Conservation (phyloP, 257 asterid genomes). For the Salvia miltiorrhiza region DNA sequence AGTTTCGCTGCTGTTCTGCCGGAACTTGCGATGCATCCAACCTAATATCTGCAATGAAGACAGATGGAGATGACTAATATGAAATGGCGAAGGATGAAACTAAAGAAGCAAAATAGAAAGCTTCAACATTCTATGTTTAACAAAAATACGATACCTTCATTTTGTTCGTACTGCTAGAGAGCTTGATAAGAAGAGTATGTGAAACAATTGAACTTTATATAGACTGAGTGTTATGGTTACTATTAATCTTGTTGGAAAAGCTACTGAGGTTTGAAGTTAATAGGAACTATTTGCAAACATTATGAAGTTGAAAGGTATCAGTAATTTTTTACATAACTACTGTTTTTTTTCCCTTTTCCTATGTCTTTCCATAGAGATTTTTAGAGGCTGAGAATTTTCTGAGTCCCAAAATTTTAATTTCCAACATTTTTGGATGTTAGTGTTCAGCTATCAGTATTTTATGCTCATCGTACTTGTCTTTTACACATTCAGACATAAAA, state of each 20-base stretch:
- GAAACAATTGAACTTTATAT: conserved; percentile 30
- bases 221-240: conserved; percentile 19
- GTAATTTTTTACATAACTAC: background rate
- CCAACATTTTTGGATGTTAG: background rate
- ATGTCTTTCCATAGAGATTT: background rate
- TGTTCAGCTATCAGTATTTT: background rate
- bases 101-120: background rate
- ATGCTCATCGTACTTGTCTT: conserved; percentile 10
- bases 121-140: conserved; percentile 8
- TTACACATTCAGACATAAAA: conserved; percentile 1
- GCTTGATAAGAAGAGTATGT: conserved; percentile 27
- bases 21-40: conserved; percentile 96
- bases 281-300: background rate
- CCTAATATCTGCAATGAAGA: conserved; percentile 74
- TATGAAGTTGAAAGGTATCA: background rate
- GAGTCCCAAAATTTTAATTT: background rate
- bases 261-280: conserved; percentile 9
- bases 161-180: conserved; percentile 23
- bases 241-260: conserved; percentile 6
- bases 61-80: conserved; percentile 15
- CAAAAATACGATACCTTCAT: conserved; percentile 60
- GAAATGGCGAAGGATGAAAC: background rate
- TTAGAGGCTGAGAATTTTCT: conserved; percentile 9
- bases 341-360: background rate
- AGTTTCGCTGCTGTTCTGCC: conserved; percentile 67